Evolutionary conservation across 257 asterid genomes (phyloP), one percentile per base, ranked within the genome.

Genomic region (Gardenia jasminoides): DNA sequence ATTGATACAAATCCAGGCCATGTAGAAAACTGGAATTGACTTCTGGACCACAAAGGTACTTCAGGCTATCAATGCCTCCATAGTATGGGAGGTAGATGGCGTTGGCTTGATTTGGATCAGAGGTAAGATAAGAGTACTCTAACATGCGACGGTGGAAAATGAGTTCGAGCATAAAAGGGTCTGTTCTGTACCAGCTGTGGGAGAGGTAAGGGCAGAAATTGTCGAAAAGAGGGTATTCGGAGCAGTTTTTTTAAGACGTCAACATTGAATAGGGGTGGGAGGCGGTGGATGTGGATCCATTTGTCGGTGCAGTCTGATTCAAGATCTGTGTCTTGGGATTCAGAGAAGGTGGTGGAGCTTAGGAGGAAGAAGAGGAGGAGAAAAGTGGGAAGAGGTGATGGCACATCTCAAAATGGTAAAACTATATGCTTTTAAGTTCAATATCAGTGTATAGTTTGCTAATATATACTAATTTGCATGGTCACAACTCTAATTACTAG

Each of bases 131-230:
- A 3, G 97, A 94, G 88, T 96, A 93, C 26, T 96, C 98, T 61
- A 93, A 92, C 93, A 96, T 96, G 46, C 99, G 92, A 59, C 97
- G 97, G 88, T 96, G 97, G 89, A 96, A 93, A 43, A 96, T 81
- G 86, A 96, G 93, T 62, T 96, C 99, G 24, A 96, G 93, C 97
- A 92, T 91, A 36, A 78, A 88, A 0, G 97, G 93, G 80, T 96
- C 99, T 56, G 98, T 96, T 3, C 98, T 84, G 92, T 86, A 92
- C 99, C 99, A 96, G 84, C 97, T 91, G 52, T 83, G 97, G 70
- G 90, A 76, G 77, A 90, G 82, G 83, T 87, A 88, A 1, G 92
- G 89, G 78, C 97, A 96, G 88, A 93, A 91, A 75, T 93, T 66
- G 70, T 83, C 96, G 76, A 76, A 91, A 1, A 93, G 76, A 0